phyloP scores from a whole-genome alignment of 129 eudicot species.

The Flaveria bidentis region DNA sequence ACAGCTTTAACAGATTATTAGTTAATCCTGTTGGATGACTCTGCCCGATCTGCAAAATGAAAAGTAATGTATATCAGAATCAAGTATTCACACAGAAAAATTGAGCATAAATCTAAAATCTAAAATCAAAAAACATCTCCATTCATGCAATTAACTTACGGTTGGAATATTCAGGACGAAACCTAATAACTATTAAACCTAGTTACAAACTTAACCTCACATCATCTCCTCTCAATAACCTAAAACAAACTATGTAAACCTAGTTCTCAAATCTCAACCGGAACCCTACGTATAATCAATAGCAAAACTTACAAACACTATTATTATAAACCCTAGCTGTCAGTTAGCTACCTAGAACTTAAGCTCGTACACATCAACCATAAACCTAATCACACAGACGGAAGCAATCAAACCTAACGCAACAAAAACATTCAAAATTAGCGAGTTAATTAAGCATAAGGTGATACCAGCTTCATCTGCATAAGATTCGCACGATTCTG shows the following conservation, averaged over 20 bases:
- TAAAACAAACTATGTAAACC: background rate
- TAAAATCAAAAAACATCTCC: background rate
- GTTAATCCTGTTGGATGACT: constrained; percentile 99
- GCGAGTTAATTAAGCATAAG: background rate
- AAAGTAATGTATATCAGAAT: background rate
- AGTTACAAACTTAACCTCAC: background rate
- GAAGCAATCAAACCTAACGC: constrained; percentile 25
- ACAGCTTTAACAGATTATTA: constrained; percentile 72
- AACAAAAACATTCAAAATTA: background rate
- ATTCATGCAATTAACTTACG: background rate
- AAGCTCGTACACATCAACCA: constrained; percentile 3
- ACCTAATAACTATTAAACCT: background rate
- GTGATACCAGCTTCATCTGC: constrained; percentile 78
- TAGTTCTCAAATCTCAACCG: background rate
- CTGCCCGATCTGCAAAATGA: constrained; percentile 79
- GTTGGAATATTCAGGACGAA: background rate
- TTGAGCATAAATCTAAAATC: background rate
- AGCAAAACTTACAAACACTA: background rate
- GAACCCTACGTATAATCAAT: constrained; percentile 2
- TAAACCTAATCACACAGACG: background rate
- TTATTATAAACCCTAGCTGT: constrained; percentile 1
- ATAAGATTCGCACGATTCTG: constrained; percentile 92
- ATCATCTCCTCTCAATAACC: constrained; percentile 2
- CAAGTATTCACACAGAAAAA: background rate
- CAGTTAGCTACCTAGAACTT: background rate